A percentile compares a stretch with the other conserved stretches of the same genome.
Evolutionary conservation across 139 green algal genomes (phyloP).

Genomic region (Dunaliella sp.): DNA sequence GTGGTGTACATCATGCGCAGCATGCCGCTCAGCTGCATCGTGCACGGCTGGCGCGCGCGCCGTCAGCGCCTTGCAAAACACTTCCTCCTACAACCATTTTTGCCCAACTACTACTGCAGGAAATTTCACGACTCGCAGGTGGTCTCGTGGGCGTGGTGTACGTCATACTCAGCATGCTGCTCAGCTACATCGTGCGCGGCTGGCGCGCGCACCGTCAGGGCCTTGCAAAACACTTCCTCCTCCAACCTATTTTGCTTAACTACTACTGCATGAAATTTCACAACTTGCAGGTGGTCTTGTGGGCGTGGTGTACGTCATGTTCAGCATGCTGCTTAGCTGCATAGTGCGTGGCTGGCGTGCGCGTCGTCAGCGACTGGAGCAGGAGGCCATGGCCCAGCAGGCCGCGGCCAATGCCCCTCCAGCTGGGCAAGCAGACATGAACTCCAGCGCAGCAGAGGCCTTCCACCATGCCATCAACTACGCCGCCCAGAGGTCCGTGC

Average conservation of each 20-base stretch:
- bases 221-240: too few species aligned
- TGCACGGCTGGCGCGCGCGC: neutral
- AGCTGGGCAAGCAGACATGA: neutral
- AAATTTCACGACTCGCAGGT: too few species aligned
- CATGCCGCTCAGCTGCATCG: neutral
- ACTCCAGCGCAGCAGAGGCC: neutral
- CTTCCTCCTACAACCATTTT: too few species aligned
- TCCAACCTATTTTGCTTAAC: too few species aligned
- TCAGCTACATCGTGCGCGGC: neutral
- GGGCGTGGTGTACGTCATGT: neutral
- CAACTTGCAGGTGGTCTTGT: neutral
- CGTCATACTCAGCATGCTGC: neutral
- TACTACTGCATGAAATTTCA: too few species aligned
- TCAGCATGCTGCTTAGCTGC: conserved; percentile 1
- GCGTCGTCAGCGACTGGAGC: neutral
- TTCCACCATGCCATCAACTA: neutral
- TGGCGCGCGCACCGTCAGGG: neutral
- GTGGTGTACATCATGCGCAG: neutral
- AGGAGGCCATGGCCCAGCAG: neutral
- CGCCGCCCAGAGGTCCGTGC: neutral
- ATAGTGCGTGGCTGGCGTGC: neutral
- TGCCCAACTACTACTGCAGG: too few species aligned
- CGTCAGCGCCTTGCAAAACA: neutral
- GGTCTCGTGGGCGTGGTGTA: neutral
- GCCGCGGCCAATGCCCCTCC: neutral